A percentile compares a stretch with the other conserved stretches of the same genome.
Evolutionary conservation across 352 stramenopile genomes (phyloP).

Genomic region (Phytophthora tentaculata): DNA sequence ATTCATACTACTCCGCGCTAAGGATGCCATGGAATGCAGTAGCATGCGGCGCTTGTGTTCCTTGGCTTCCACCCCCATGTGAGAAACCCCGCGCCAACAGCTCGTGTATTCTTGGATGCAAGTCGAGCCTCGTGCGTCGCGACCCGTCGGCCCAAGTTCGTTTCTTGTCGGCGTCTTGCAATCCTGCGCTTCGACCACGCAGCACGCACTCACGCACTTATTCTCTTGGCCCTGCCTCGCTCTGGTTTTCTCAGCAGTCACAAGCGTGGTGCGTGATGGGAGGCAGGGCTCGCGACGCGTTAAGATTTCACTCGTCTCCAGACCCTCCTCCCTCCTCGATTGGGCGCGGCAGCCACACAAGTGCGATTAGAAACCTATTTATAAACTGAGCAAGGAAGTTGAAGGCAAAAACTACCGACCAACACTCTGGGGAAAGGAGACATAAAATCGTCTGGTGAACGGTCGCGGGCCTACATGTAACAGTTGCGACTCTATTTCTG

Average conservation of each 20-base stretch:
- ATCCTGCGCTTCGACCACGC: neutral
- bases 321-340: conserved; percentile 22
- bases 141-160: conserved; percentile 27
- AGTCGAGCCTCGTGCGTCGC: conserved; percentile 19
- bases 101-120: conserved; percentile 26
- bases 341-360: conserved; percentile 17
- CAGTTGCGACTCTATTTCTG: conserved; percentile 16
- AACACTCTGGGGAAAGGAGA: neutral
- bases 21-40: conserved; percentile 45
- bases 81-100: conserved; percentile 9
- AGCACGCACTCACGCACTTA: neutral
- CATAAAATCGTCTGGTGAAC: conserved; percentile 1
- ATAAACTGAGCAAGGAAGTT: conserved; percentile 25
- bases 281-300: conserved; percentile 21
- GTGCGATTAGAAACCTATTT: conserved; percentile 42
- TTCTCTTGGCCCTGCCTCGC: conserved; percentile 9
- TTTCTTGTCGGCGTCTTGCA: conserved; percentile 25
- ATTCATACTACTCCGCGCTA: conserved; percentile 34
- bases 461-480: neutral
- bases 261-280: conserved; percentile 27
- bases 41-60: conserved; percentile 45
- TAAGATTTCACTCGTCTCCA: conserved; percentile 37
- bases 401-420: conserved; percentile 22
- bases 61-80: conserved; percentile 46
- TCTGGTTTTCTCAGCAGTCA: conserved; percentile 18